Evolutionary conservation across 768 basidiomycete species (phyloP), one percentile per base, ranked within the genome.

Genomic region (Xerocomus brunneocitrinus): DNA sequence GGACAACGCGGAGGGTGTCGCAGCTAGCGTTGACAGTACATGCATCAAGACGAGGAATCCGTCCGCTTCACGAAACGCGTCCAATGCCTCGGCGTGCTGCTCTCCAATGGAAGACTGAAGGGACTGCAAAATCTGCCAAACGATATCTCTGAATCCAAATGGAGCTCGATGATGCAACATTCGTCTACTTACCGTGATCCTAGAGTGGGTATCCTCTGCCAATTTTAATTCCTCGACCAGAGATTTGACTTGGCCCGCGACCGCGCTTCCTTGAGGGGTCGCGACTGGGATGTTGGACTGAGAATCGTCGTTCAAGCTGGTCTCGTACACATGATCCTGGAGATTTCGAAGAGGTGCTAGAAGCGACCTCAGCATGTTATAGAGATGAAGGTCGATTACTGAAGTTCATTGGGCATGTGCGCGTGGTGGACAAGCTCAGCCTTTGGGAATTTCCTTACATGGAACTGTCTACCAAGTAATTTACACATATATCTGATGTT

Each of bases 61-160:
- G 56, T 92, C 91, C 62, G 87, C 73, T 62, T 91, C 87, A 5
- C 91, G 77, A 67, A 93, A 92, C 19, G 85, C 82, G 52, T 85
- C 83, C 66, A 85, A 87, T 10, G 87, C 87, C 40, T 67, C 72
- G 2, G 74, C 64, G 59, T 88, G 84, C 65, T 89, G 83, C 65
- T 89, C 82, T 14, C 76, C 73, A 75, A 91, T 76, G 24, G 86
- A 80, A 14, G 81, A 74, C 50, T 82, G 80, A 38, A 92, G 83
- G 62, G 89, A 86, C 19, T 73, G 71, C 52, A 90, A 65, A 35
- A 82, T 77, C 88, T 89, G 50, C 31, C 24, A 36, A 54, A 34
- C 38, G 16, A 31, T 19, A 22, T 19, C 7, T 16, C n/a, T 54
- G 40, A 52, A 45, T 44, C 25, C 10, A 47, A 47, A 35, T 19